phyloP scores from a whole-genome alignment of 2,329 filamentous ascomycete genomes.

The Fusarium sp. region DNA sequence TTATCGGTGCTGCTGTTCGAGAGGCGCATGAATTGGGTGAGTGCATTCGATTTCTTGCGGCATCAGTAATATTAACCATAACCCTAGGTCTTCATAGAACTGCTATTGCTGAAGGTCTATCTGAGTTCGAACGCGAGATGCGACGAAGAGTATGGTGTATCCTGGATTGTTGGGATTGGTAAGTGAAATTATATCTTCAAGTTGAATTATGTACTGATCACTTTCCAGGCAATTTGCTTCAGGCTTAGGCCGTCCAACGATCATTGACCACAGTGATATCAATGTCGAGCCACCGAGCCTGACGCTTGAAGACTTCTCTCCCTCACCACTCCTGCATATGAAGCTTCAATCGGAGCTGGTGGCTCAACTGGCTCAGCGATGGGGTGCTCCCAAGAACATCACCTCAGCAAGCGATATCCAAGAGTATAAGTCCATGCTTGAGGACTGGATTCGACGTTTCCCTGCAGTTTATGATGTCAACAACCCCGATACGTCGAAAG shows the following conservation, averaged over 20 bases:
- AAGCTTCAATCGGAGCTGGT: conserved; percentile 54
- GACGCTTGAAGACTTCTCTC: conserved; percentile 49
- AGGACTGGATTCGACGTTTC: conserved; percentile 58
- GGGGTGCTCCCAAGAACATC: conserved; percentile 48
- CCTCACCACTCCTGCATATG: conserved; percentile 53
- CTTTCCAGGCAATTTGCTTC: conserved; percentile 53
- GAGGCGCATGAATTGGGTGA: conserved; percentile 52
- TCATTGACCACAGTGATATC: conserved; percentile 52
- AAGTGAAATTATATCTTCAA: not conserved
- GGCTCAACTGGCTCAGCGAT: conserved; percentile 44
- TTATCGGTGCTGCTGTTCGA: conserved; percentile 50
- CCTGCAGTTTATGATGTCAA: conserved; percentile 55
- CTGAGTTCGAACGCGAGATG: conserved; percentile 54
- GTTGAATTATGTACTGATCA: not conserved
- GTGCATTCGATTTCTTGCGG: not conserved
- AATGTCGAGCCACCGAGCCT: conserved; percentile 51
- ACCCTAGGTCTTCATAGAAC: conserved; percentile 48
- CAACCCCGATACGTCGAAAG: conserved; percentile 56
- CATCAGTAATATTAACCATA: not conserved
- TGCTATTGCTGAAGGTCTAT: conserved; percentile 38
- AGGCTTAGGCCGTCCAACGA: conserved; percentile 49
- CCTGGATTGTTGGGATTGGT: conserved; percentile 55
- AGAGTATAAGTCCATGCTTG: conserved; percentile 50
- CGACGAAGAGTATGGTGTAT: conserved; percentile 53
- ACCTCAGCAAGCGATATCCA: conserved; percentile 46